These are phyloP conservation scores for Termitomyces heimii DNA, from an alignment of 768 basidiomycete genomes.

Conservation along the genomic window DNA sequence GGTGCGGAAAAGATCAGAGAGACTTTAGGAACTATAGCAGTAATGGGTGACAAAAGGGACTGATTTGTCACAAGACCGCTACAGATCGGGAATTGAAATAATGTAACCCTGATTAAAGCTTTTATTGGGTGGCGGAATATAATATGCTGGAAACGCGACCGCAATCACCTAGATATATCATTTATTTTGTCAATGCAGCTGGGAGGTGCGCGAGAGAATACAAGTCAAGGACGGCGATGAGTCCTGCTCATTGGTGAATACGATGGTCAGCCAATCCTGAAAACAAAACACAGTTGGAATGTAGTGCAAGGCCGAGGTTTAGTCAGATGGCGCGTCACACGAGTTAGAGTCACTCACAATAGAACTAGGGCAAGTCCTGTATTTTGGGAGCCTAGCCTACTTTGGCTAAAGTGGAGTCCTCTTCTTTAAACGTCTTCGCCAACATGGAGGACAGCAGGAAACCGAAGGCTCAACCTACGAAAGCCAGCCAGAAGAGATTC, in stretches of 20 bases:
- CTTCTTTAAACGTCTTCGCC: too few relatives aligned
- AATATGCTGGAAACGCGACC: conserved; percentile 9
- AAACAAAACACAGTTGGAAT: conserved; percentile 6
- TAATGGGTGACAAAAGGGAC: too few relatives aligned
- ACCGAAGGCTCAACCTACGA: conserved; percentile 20
- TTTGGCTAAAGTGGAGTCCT: too few relatives aligned
- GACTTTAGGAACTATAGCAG: too few relatives aligned
- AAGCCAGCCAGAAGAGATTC: conserved; percentile 8
- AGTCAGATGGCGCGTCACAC: too few relatives aligned
- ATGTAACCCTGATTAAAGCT: conserved; percentile 12
- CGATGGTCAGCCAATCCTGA: conserved; percentile 11
- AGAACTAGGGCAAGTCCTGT: too few relatives aligned
- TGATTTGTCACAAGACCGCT: too few relatives aligned
- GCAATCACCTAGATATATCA: neutral
- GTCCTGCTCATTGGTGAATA: conserved; percentile 8
- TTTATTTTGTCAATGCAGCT: neutral
- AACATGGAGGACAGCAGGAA: too few relatives aligned
- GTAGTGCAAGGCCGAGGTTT: too few relatives aligned
- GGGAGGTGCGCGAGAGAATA: neutral
- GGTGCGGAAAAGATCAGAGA: too few relatives aligned
- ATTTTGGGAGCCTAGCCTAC: too few relatives aligned
- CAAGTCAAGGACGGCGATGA: neutral
- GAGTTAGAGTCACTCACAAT: too few relatives aligned
- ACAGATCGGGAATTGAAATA: conserved; percentile 6
- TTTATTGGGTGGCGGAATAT: conserved; percentile 14